phyloP scores from a whole-genome alignment of 2,329 filamentous ascomycete genomes.

The Neurospora sp. region DNA sequence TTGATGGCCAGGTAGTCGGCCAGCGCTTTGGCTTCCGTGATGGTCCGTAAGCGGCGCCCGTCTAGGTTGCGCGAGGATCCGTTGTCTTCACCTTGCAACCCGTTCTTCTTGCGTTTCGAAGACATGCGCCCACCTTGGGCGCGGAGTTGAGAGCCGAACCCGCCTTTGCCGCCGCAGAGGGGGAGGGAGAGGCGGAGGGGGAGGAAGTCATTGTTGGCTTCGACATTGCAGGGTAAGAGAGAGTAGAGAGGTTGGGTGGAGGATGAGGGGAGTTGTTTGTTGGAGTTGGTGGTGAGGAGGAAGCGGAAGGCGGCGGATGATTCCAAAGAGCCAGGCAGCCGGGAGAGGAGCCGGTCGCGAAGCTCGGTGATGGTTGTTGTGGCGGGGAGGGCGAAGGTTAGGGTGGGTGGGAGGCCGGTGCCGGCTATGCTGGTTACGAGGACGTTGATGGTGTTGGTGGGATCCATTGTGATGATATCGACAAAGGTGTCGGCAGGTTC shows the following conservation, averaged over 20 bases:
- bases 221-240: slow-evolving; percentile 29
- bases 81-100: slow-evolving; percentile 67
- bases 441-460: slow-evolving; percentile 56
- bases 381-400: slow-evolving; percentile 62
- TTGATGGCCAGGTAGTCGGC: slow-evolving; percentile 94
- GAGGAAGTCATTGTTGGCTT: slow-evolving; percentile 55
- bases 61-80: slow-evolving; percentile 90
- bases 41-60: slow-evolving; percentile 77
- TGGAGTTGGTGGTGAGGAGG: slow-evolving; percentile 72
- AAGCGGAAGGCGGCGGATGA: slow-evolving; percentile 47
- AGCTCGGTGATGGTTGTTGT: slow-evolving; percentile 59
- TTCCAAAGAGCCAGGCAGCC: slow-evolving; percentile 36
- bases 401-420: slow-evolving; percentile 69
- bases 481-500: background rate
- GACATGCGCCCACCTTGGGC: slow-evolving; percentile 98
- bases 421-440: slow-evolving; percentile 79
- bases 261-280: slow-evolving; percentile 43
- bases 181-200: slow-evolving; percentile 71
- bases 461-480: slow-evolving; percentile 35
- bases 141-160: slow-evolving; percentile 93
- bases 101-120: slow-evolving; percentile 74
- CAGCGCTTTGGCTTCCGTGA: slow-evolving; percentile 88
- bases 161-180: slow-evolving; percentile 88
- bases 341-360: slow-evolving; percentile 50
- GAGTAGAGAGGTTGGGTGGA: slow-evolving; percentile 50